Evolutionary conservation across 2,329 filamentous ascomycete species (phyloP), one percentile per base, ranked within the genome.

Genomic region (Cytospora piceicola): DNA sequence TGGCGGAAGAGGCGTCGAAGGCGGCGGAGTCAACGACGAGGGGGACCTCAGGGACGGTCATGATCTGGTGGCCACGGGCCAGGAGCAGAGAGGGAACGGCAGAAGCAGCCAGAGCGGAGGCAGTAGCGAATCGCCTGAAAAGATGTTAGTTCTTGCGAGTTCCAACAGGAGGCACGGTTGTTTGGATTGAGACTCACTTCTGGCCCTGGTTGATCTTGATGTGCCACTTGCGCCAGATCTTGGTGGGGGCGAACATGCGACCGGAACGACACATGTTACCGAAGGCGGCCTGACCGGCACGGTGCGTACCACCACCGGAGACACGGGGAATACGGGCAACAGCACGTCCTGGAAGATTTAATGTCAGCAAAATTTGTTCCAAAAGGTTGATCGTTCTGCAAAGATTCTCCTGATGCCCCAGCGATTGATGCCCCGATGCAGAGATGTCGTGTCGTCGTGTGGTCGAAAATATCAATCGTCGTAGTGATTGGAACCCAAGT

Each of bases 201-300:
- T 99, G 95, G 83, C 91, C 91, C 83, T 96, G 89, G 89, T 96
- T 97, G 89, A 99, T 89, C 93, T 98, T 98, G 88, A 97, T 88
- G 88, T 99, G 95, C 96, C 95, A 99, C 88, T 97, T 97, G 82
- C 95, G 89, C 96, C 95, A 99, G 86, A 97, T 91, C 91, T 99
- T 99, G 85, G 95, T 99, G 74, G 95, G 95, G 75, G 95, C 95
- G 86, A 99, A 99, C 95, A 99, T 99, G 86, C 95, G 95, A 87
- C 96, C 95, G 80, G 94, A 97, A 82, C 95, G 94, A 87, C 95
- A 99, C 93, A 94, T 93, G 92, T 99, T 99, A 93, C 95, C 95
- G 84, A 98, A 99, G 76, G 95, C 95, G 83, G 95, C 95, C 88
- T 99, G 95, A 87, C 95, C 95, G 80, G 95, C 95, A 88, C 95